Percentiles rank a stretch among this genome's conserved stretches.
Conservation (phyloP, 1,139 yeast genomes). For the Kodamaea plutei region DNA sequence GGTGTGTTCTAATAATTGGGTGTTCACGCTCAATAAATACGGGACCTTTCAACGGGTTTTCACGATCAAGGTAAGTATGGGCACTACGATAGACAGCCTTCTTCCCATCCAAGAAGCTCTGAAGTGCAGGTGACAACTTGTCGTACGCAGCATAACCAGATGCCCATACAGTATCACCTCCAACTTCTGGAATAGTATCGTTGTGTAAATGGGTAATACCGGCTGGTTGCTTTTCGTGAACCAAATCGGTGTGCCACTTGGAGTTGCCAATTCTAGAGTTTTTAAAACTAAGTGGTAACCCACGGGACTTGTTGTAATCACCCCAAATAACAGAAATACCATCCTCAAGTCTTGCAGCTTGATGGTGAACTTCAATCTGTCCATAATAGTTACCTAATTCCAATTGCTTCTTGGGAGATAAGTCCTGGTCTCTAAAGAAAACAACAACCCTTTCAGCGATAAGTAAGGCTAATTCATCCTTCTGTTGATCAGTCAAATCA, state of each 20-base stretch:
- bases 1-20: slow-evolving; percentile 39
- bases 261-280: slow-evolving; percentile 36
- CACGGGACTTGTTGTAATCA: slow-evolving; percentile 18
- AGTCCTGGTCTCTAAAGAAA: slow-evolving; percentile 44
- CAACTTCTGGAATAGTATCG: slow-evolving; percentile 42
- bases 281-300: slow-evolving; percentile 18
- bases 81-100: slow-evolving; percentile 44
- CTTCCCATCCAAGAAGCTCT: slow-evolving; percentile 46
- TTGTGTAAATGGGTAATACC: slow-evolving; percentile 46
- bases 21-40: slow-evolving; percentile 35
- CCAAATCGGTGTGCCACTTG: slow-evolving; percentile 42
- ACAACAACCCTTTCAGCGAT: slow-evolving; percentile 52
- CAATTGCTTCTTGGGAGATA: slow-evolving; percentile 41
- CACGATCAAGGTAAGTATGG: slow-evolving; percentile 38
- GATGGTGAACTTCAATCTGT: slow-evolving; percentile 46
- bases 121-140: slow-evolving; percentile 46
- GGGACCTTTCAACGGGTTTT: slow-evolving; percentile 38
- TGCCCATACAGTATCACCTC: slow-evolving; percentile 51
- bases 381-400: slow-evolving; percentile 45
- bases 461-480: slow-evolving; percentile 43
- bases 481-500: slow-evolving; percentile 21
- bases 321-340: slow-evolving; percentile 56
- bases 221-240: slow-evolving; percentile 46
- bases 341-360: slow-evolving; percentile 31
- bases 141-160: slow-evolving; percentile 51